These are phyloP conservation scores for Inga laurina DNA, from an alignment of 306 rosid species.

Conservation along the genomic window DNA sequence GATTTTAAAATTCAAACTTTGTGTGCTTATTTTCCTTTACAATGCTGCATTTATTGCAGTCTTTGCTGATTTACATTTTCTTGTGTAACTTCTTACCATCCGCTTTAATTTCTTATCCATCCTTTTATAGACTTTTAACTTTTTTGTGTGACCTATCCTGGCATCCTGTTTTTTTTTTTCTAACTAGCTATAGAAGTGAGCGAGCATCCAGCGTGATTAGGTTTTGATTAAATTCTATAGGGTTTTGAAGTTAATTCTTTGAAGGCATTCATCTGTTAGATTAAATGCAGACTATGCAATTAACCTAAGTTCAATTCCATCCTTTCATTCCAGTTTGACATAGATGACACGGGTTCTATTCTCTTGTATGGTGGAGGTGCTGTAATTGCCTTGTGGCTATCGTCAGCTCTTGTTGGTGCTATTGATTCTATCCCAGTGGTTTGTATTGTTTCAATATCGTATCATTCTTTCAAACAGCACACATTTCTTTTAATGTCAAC, in stretches of 20 bases:
- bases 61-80: neutral
- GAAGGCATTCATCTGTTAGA: neutral
- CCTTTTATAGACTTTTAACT: neutral
- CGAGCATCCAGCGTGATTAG: neutral
- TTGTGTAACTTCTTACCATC: neutral
- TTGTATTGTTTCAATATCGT: constrained; percentile 15
- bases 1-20: neutral
- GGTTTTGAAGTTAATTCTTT: neutral
- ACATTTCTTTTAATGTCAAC: neutral
- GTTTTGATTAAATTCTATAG: neutral
- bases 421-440: constrained; percentile 91
- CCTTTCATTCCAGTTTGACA: constrained; percentile 52
- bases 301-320: neutral
- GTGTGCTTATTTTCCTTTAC: neutral
- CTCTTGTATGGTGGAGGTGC: constrained; percentile 59
- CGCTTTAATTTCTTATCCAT: neutral
- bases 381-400: constrained; percentile 58
- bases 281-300: neutral
- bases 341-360: constrained; percentile 41
- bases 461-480: neutral
- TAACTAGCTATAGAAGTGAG: neutral
- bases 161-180: neutral
- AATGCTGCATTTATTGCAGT: neutral
- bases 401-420: constrained; percentile 73
- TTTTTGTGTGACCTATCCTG: neutral